These are phyloP conservation scores for Lojkania enalia DNA, from an alignment of 2,329 filamentous ascomycete genomes.

Conservation along the genomic window DNA sequence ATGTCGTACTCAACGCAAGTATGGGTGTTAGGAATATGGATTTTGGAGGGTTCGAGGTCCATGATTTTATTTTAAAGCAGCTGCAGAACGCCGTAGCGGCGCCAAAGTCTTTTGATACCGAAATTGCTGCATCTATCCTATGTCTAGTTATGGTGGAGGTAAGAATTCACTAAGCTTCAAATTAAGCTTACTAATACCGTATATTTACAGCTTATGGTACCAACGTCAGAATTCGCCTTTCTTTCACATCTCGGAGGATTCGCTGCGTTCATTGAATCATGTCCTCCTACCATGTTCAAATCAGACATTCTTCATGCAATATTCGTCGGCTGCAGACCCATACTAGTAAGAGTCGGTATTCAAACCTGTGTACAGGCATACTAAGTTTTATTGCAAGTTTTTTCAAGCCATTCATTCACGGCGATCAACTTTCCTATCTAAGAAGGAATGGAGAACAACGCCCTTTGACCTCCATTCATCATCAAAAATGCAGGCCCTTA, in stretches of 20 bases:
- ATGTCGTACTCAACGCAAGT: slow-evolving; percentile 32
- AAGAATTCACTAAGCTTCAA: background rate
- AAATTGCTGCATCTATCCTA: slow-evolving; percentile 41
- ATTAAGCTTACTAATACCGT: slow-evolving; percentile 3
- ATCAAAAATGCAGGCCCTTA: slow-evolving; percentile 39
- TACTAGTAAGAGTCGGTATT: slow-evolving; percentile 41
- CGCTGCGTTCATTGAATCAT: slow-evolving; percentile 38
- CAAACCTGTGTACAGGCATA: no score
- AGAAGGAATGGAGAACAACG: slow-evolving; percentile 31
- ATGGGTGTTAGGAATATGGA: slow-evolving; percentile 19
- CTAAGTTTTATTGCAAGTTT: background rate
- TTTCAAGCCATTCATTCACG: slow-evolving; percentile 34
- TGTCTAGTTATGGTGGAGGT: slow-evolving; percentile 41
- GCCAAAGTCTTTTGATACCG: slow-evolving; percentile 17
- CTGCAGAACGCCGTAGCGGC: slow-evolving; percentile 25
- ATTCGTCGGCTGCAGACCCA: slow-evolving; percentile 48
- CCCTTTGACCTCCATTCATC: slow-evolving; percentile 34
- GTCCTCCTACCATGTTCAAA: slow-evolving; percentile 34
- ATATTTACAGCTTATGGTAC: slow-evolving; percentile 38
- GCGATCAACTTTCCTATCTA: slow-evolving; percentile 37
- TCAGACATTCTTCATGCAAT: slow-evolving; percentile 43
- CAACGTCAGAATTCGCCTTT: slow-evolving; percentile 28
- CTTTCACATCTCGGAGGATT: slow-evolving; percentile 44
- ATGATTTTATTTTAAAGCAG: slow-evolving; percentile 34
- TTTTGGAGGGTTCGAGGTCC: slow-evolving; percentile 31